Base-by-base conservation (phyloP, 371 early-diverging fungal species). In the Mucor lusitanicus region DNA sequence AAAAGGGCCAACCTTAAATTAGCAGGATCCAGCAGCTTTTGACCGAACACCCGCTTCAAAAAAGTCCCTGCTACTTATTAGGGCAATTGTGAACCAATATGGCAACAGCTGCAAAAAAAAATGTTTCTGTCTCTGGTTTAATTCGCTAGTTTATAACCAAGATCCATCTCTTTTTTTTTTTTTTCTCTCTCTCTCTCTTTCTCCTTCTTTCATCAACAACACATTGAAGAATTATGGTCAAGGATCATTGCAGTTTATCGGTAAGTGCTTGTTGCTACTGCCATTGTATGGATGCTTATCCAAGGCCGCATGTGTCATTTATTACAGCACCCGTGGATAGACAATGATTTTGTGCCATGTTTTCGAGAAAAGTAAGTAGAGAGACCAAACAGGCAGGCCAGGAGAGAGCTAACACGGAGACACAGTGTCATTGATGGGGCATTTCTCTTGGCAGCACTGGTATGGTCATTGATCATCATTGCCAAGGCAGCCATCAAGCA, bases 311-410 rank as follows among this genome's bases (percentile, higher is more conserved):
- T 30, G 8, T 21, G 48, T 48, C 0, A 48, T 57, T 30, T n/a
- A 30, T 6, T 30, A 30, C 6, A 64, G 64, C 27, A 65, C 35
- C 46, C 61, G n/a, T 70, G 61, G 61, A 55, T 44, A 46, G 50
- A 57, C n/a, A 54, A 19, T 39, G 27, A 61, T 37, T 65, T 61
- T 30, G 56, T 25, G n/a, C 70, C 70, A 4, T 65, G 65, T n/a
- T 65, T 61, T 50, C 44, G 65, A 65, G 70, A 61, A 61, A 65
- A 39, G 70, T 70, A 65, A 65, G 39, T 57, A 28, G 13, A 39
- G 33, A 7, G 50, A 50, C 21, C 3, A 21, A 11, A 12, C 23
- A 50, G 6, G 25, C 3, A 50, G 25, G 9, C 11, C n/a, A 48
- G 8, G 6, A 21, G 19, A 3, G 5, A 48, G 17, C n/a, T 42